These are phyloP conservation scores for Podospora bellae-mahoneyi DNA, from an alignment of 495 filamentous ascomycete genomes.

Conservation along the genomic window DNA sequence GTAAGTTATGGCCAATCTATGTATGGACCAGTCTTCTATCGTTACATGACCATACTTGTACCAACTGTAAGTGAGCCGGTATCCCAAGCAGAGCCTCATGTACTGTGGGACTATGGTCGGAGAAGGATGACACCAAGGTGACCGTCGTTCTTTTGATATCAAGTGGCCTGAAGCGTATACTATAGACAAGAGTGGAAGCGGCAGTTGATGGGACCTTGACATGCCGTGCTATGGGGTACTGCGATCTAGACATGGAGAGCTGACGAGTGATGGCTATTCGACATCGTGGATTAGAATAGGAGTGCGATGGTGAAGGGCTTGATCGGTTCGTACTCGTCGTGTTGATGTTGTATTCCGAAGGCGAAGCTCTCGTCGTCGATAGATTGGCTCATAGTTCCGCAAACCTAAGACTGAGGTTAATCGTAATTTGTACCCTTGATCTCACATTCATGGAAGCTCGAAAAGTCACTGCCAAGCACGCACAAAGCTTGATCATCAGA, in stretches of 20 bases:
- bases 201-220: too few relatives aligned
- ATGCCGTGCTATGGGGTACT: background rate
- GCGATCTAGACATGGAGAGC: background rate
- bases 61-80: background rate
- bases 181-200: too few relatives aligned
- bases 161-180: too few relatives aligned
- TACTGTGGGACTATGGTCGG: background rate
- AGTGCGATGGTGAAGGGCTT: background rate
- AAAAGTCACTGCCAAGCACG: background rate
- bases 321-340: background rate
- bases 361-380: background rate
- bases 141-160: too few relatives aligned
- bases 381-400: background rate
- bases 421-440: background rate
- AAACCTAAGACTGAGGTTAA: background rate
- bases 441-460: background rate
- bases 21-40: background rate
- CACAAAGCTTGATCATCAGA: background rate
- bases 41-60: background rate
- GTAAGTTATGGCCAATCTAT: background rate
- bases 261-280: background rate
- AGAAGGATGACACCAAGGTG: too few relatives aligned
- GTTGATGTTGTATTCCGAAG: background rate
- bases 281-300: background rate
- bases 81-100: background rate